A percentile compares a stretch with the other conserved stretches of the same genome.
phyloP scores from a whole-genome alignment of 257 asterid species.

The Salvia rosmarinus region DNA sequence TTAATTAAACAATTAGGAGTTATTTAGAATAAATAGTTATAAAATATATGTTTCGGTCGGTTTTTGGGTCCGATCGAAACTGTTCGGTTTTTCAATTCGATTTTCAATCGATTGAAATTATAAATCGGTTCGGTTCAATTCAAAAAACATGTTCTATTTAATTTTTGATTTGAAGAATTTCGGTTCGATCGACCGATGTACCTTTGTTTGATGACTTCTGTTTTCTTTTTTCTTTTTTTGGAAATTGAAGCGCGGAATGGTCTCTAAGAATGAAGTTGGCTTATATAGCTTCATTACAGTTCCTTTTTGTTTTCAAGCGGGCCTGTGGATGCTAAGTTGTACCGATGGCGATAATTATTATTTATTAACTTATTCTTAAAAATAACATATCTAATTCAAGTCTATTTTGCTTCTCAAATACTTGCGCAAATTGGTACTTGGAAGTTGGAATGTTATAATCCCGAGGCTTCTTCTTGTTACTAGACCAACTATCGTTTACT shows the following conservation, averaged over 20 bases:
- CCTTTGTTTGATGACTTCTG: neutral
- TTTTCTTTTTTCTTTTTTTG: neutral
- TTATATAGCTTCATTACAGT: neutral
- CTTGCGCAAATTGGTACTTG: neutral
- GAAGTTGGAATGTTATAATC: neutral
- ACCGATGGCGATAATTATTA: neutral
- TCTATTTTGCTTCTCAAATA: neutral
- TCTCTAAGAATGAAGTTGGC: neutral
- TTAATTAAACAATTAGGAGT: no score
- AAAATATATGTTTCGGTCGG: no score
- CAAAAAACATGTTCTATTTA: no score
- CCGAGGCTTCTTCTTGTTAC: neutral
- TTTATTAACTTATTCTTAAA: neutral
- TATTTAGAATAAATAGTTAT: no score
- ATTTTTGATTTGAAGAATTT: no score
- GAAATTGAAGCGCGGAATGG: neutral
- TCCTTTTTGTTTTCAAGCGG: neutral
- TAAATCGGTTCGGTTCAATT: no score
- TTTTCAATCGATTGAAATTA: no score
- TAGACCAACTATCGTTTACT: neutral
- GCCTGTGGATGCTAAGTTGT: neutral
- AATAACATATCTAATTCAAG: no score
- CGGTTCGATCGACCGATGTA: no score
- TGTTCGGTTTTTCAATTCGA: no score
- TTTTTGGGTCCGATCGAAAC: no score